Evolutionary conservation across 768 basidiomycete species (phyloP).

Genomic region (Macrolepiota fuliginosa): DNA sequence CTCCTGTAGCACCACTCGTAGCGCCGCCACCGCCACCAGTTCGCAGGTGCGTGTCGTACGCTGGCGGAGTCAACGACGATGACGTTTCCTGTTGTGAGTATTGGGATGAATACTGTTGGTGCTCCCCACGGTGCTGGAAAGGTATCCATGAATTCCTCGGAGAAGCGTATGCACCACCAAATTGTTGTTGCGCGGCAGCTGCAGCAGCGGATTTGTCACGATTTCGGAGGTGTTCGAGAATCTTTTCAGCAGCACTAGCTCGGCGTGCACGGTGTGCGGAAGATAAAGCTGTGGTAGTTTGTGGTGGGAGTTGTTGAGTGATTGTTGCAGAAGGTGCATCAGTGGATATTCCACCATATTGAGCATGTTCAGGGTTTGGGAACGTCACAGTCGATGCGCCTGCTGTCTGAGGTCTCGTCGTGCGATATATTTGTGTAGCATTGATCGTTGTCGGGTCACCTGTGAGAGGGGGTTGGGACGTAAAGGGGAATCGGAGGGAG

Average conservation of each 20-base stretch:
- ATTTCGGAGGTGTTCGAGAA: slow-evolving; percentile 61
- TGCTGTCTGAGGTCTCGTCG: slow-evolving; percentile 17
- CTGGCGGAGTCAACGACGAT: neutral
- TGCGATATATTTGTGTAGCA: slow-evolving; percentile 9
- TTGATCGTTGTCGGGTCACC: slow-evolving; percentile 7
- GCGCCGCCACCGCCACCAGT: neutral
- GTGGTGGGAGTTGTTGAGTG: slow-evolving; percentile 5
- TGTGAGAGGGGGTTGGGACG: slow-evolving; percentile 17
- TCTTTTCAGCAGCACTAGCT: slow-evolving; percentile 66
- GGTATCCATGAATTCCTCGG: slow-evolving; percentile 46
- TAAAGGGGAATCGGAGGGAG: slow-evolving; percentile 23
- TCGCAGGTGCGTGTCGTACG: slow-evolving; percentile 17
- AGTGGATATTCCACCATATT: neutral
- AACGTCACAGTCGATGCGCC: slow-evolving; percentile 10
- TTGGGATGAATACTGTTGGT: neutral
- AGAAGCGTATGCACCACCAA: neutral
- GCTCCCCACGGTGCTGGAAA: slow-evolving; percentile 31
- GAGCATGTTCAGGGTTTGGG: neutral
- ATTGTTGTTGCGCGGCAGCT: slow-evolving; percentile 14
- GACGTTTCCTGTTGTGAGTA: neutral
- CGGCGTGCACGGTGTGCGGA: slow-evolving; percentile 43
- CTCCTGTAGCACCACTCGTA: neutral
- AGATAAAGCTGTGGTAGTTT: slow-evolving; percentile 24
- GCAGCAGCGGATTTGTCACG: slow-evolving; percentile 42
- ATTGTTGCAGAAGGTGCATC: neutral